Evolutionary conservation across 192 early-diverging fungal genomes (phyloP), one percentile per base, ranked within the genome.

Genomic region (Rhizophlyctis rosea): DNA sequence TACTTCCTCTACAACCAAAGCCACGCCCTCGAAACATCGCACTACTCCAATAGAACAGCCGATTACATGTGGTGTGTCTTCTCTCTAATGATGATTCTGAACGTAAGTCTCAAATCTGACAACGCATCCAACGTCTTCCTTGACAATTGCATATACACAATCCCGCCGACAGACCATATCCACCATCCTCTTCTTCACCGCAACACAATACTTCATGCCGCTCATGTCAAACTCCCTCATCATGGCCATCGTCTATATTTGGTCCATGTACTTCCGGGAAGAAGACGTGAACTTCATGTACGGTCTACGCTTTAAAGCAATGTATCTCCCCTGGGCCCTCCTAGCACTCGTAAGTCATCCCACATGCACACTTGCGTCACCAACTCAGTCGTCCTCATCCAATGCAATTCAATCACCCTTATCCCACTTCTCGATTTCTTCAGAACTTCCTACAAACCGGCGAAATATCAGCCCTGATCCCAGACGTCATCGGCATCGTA

Each of bases 31-130:
- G 94, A 96, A 70, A 73, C 59, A 5, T 68, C 77, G 18, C 74
- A 82, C 32, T 94, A 84, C 69, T 72, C 58, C 4, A 80, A 86
- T 4, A 71, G 87, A 23, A 78, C 83, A 25, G 91, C 89, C 2
- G 94, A 96, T 70, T 93, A 88, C 64, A 79, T 85, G 13, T 92
- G 83, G 68, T 92, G 91, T 34, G 35, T 91, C 23, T 25, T 87
- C 25, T 85, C 92, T 52, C 74, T 75, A 57, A 74, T 79, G 61
- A 53, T 64, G 28, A n/a, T 64, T 23, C 75, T 80, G 25, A 18
- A 75, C 50, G 83, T 83, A 64, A 57, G 79, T 64, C 18, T 27
- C 36, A 23, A 18, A 1, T n/a, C n/a, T 47, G 5, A 7, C 16
- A 9, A 56, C 34, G 34, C 49, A n/a, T n/a, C n/a, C n/a, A n/a